Evolutionary conservation across 2,329 filamentous ascomycete genomes (phyloP).

Genomic region (Fusarium miscanthi): DNA sequence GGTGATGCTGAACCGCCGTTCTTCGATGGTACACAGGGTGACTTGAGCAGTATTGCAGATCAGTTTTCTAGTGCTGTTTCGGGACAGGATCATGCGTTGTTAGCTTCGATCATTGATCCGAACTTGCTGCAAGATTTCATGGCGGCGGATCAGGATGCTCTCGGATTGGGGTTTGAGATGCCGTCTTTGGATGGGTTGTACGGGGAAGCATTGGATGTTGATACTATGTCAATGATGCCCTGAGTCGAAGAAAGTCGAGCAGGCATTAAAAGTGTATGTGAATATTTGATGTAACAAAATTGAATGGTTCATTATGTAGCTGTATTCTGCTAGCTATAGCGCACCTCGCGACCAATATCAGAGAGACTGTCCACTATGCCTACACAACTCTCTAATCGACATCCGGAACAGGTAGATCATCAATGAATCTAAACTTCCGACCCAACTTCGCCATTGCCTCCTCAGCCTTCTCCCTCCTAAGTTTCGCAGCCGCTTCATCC

Average conservation of each 20-base stretch:
- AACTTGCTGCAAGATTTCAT: conserved; percentile 8
- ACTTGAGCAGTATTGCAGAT: background rate
- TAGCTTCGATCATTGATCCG: conserved; percentile 2
- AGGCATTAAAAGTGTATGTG: too few species aligned
- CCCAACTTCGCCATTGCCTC: conserved; percentile 17
- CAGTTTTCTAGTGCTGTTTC: background rate
- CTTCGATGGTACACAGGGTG: background rate
- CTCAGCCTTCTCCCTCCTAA: conserved; percentile 17
- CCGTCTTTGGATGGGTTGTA: background rate
- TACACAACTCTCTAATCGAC: background rate
- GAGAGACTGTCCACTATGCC: accelerated
- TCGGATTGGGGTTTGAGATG: background rate
- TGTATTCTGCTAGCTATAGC: background rate
- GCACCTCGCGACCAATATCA: accelerated
- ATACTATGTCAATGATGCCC: background rate
- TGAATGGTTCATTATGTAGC: background rate
- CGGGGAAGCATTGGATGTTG: background rate
- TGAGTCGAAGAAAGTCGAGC: background rate
- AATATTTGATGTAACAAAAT: too few species aligned
- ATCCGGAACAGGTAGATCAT: conserved; percentile 19
- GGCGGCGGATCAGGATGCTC: background rate
- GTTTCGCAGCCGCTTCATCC: conserved; percentile 7
- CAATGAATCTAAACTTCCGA: conserved; percentile 11
- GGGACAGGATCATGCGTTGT: background rate
- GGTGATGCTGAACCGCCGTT: background rate